phyloP scores from a whole-genome alignment of 1,284 basidiomycete species.

The Apiotrichum domesticum region DNA sequence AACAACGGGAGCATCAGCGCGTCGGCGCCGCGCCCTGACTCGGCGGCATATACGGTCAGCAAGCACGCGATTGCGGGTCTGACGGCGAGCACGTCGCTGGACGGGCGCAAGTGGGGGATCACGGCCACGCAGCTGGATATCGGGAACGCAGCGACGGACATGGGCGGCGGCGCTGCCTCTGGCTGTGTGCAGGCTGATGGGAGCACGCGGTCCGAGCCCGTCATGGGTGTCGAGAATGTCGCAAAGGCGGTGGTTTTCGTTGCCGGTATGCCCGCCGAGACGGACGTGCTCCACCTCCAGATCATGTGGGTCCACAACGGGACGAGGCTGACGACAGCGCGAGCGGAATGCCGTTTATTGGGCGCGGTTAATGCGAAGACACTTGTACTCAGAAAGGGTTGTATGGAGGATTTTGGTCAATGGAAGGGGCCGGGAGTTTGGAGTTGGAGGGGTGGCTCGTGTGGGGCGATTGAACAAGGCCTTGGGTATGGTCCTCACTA shows the following conservation, averaged over 20 bases:
- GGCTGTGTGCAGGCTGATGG: constrained; percentile 67
- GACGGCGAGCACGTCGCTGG: constrained; percentile 66
- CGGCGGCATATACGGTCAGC: constrained; percentile 63
- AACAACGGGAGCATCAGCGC: constrained; percentile 76
- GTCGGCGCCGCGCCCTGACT: constrained; percentile 59
- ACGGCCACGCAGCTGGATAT: constrained; percentile 74
- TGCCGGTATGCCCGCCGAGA: constrained; percentile 59
- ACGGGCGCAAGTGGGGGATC: constrained; percentile 66
- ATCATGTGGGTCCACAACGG: constrained; percentile 56
- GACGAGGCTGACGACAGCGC: not conserved
- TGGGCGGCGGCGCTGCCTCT: constrained; percentile 50
- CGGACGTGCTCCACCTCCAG: constrained; percentile 55
- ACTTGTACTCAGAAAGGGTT: too few species aligned
- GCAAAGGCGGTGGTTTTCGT: constrained; percentile 65
- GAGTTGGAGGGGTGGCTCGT: too few species aligned
- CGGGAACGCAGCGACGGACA: constrained; percentile 62
- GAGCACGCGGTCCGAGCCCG: constrained; percentile 54
- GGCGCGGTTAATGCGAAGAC: constrained; percentile 5
- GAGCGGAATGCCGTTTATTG: constrained; percentile 17
- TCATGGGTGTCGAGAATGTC: constrained; percentile 54
- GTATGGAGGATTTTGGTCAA: too few species aligned
- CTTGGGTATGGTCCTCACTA: too few species aligned
- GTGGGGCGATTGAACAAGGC: too few species aligned
- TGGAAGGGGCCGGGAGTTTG: too few species aligned
- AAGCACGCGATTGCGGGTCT: constrained; percentile 73